Percentiles rank a stretch among this genome's conserved stretches.
Conservation (phyloP, 805 yeast species). For the Lachancea waltii region DNA sequence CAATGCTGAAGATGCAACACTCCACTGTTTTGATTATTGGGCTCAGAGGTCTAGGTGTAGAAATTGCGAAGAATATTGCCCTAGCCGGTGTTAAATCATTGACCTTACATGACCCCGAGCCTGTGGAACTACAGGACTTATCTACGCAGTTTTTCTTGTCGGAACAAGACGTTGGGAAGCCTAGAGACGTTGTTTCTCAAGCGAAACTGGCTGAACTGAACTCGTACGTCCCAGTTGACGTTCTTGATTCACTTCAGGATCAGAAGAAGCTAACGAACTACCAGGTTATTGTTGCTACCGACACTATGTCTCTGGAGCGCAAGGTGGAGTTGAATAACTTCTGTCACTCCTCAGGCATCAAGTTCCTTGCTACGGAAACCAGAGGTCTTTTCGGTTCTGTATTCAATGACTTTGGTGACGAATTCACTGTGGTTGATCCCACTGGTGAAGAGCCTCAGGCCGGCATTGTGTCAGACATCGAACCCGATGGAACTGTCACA, state of each 20-base stretch:
- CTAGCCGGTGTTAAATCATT: constrained; percentile 95
- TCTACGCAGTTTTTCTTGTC: constrained; percentile 84
- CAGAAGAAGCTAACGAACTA: constrained; percentile 44
- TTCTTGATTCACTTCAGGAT: constrained; percentile 49
- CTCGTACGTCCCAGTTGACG: constrained; percentile 79
- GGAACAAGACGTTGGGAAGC: constrained; percentile 65
- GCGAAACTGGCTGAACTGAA: constrained; percentile 74
- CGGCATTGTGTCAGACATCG: constrained; percentile 88
- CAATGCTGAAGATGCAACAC: constrained; percentile 93
- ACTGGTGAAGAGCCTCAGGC: constrained; percentile 88
- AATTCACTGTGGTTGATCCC: constrained; percentile 72
- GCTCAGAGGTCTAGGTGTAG: constrained; percentile 86
- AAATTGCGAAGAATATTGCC: constrained; percentile 93
- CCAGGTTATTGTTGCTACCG: constrained; percentile 83
- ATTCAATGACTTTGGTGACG: constrained; percentile 85
- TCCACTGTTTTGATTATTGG: constrained; percentile 92
- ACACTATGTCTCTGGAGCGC: constrained; percentile 56
- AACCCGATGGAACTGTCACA: constrained; percentile 83
- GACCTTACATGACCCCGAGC: constrained; percentile 74
- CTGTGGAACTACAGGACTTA: constrained; percentile 61
- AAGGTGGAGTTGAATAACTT: constrained; percentile 69
- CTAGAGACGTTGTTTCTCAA: constrained; percentile 68
- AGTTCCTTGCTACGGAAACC: constrained; percentile 74
- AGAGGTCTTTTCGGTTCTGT: constrained; percentile 84
- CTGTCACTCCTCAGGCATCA: constrained; percentile 67